Base-by-base conservation (phyloP, 1,139 yeast genomes). In the Diutina pseudorugosa region DNA sequence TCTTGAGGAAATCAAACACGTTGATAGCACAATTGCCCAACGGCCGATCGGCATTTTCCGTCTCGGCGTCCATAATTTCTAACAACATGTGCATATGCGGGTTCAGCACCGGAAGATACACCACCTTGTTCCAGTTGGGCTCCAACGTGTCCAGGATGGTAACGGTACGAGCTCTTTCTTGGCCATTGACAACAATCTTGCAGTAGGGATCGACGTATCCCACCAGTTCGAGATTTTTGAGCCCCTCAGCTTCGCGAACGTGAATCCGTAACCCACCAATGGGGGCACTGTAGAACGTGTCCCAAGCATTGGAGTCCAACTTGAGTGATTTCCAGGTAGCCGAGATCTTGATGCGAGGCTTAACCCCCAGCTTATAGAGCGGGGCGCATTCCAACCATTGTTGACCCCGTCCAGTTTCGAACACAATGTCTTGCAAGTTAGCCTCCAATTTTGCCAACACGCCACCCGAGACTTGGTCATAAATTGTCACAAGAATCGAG, bases 151-250 rank as follows among this genome's bases (percentile, higher is more conserved):
- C 76, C n/a, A 79, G 76, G 58, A 78, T 75, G 51, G 78, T 78
- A 1, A 70, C 65, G 2, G 93, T 82, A 57, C 72, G 74, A 53
- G 76, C 84, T 57, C 73, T 73, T 52, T 79, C 65, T 61, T 77
- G 78, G 58, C 84, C 86, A 60, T 82, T 79, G 54, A 79, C 65
- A 51, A 77, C 60, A 16, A 85, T 72, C 56, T 78, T 75, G 48
- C 82, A 79, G 61, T 83, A 85, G 5, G 94, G 93, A 65, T 85
- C 91, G 59, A 85, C 80, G 56, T 77, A 79, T 53, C 91, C 91
- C 55, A 84, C 77, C 5, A 77, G 68, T 62, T 82, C 86, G 61
- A 81, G 68, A 59, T 85, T 85, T 60, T 77, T 71, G 58, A 85
- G 69, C 52, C 77, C 77, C 16, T 64, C 65, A 18, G 84, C 86